Evolutionary conservation across 2,329 filamentous ascomycete species (phyloP), one percentile per base, ranked within the genome.

Genomic region (Neonectria coccinea): DNA sequence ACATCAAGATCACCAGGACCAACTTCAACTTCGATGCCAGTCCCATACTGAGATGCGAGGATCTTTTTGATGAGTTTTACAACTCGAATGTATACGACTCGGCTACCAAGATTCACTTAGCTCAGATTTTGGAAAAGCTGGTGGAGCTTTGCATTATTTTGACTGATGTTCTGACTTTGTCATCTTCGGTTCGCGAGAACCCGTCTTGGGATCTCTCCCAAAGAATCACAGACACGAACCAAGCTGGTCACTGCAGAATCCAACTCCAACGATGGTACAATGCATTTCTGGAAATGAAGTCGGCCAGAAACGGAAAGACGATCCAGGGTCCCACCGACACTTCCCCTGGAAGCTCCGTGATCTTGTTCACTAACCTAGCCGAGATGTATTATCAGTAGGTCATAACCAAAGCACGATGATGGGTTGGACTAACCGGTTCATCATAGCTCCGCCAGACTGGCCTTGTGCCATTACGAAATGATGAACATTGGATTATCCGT

Each of bases 331-430:
- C 55, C 3, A 29, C n/a, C 3, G 22, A 31, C 2, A 44, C 62
- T 11, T 64, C 65, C 1, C 36, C 64, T 1, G 44, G 63, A 0
- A 54, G 60, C 1, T 73, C 71, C 0, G 72, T 73, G 0, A 36
- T 65, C 0, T 11, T 73, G 2, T 73, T 73, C 9, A 71, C 67
- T 1, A 73, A 73, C 22, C 54, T 73, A 2, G 64, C 73, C 5
- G 71, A 73, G 59, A 73, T 73, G 70, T 73, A 73, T 8, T 73
- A 73, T 9, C 71, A 73, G 71, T 73, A 14, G 64, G 71, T 67
- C 22, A 29, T 18, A 2, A 9, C 0, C 0, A 0, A 1, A 0
- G 1, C 1, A 3, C 1, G 5, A 12, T 36, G 6, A 8, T 8
- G 10, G 29, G 5, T 14, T 33, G 1, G 6, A 18, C 48, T 51